Evolutionary conservation across 2,329 filamentous ascomycete species (phyloP), one percentile per base, ranked within the genome.

Genomic region (Arthrobotrys megalospora): DNA sequence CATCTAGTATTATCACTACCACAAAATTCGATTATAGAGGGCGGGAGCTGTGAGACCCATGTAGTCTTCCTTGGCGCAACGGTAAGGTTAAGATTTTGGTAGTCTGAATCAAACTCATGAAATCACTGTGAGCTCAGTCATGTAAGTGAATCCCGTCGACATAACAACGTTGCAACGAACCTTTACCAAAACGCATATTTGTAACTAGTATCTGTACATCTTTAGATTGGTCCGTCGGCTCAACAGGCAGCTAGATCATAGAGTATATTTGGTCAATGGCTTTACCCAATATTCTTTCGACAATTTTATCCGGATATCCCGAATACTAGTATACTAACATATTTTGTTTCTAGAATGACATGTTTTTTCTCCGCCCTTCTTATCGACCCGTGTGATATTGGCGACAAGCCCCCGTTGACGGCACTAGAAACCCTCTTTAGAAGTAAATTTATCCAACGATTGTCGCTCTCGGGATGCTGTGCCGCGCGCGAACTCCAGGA

Each of bases 31-130:
- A 16, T 10, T 50, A 32, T 38, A n/a, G 62, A 64, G 14, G 28
- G 24, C 6, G 62, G 45, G 16, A 24, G 6, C 21, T 65, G 21
- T 14, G 62, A 45, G 12, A 65, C 62, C 62, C 45, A 65, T 45
- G 41, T 6, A 2, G 1, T n/a, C 14, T 2, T 14, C 11, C 14
- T 2, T 14, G 41, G 41, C 12, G 41, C 5, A 28, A 45, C 6
- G 7, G 6, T 19, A 10, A 48, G 6, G 12, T 32, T 52, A 14
- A 52, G 5, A 12, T 3, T n/a, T 52, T 52, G 24, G 1, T 16
- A 21, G 8, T 34, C 24, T 52, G 4, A 34, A 14, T 19, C 7
- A n/a, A n/a, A n/a, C n/a, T n/a, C n/a, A n/a, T n/a, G n/a, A n/a
- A n/a, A n/a, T n/a, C n/a, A n/a, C n/a, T n/a, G n/a, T n/a, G n/a